Percentiles rank a stretch among this genome's conserved stretches.
Conservation (phyloP, 306 rosid species). For the Dicorynia guianensis region DNA sequence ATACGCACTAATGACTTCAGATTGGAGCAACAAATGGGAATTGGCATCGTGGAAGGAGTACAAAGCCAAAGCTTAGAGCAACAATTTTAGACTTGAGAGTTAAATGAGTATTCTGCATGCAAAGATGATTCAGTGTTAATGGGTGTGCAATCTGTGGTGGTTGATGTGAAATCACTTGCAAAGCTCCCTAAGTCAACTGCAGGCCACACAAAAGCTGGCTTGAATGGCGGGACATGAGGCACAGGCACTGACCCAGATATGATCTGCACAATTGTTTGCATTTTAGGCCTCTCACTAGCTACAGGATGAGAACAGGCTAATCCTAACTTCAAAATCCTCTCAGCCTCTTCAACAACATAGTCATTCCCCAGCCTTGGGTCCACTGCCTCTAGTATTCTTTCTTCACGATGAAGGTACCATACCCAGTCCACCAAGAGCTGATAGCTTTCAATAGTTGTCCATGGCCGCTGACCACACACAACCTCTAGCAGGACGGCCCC, state of each 20-base stretch:
- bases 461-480: slow-evolving; percentile 74
- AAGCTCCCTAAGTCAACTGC: slow-evolving; percentile 44
- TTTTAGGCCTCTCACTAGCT: slow-evolving; percentile 67
- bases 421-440: slow-evolving; percentile 78
- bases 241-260: slow-evolving; percentile 61
- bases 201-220: slow-evolving; percentile 84
- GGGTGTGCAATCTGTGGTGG: slow-evolving; percentile 36
- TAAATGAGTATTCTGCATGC: slow-evolving; percentile 34
- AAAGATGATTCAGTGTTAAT: slow-evolving; percentile 31
- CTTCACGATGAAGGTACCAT: slow-evolving; percentile 69
- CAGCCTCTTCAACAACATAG: slow-evolving; percentile 61
- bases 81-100: slow-evolving; percentile 33
- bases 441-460: slow-evolving; percentile 59
- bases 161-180: slow-evolving; percentile 37
- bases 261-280: slow-evolving; percentile 66
- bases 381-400: slow-evolving; percentile 58
- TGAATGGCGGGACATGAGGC: slow-evolving; percentile 67
- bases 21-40: slow-evolving; percentile 6
- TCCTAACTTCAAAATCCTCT: slow-evolving; percentile 68
- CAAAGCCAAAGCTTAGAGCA: background rate
- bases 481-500: slow-evolving; percentile 77
- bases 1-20: slow-evolving; percentile 33
- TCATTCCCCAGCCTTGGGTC: slow-evolving; percentile 57
- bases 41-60: slow-evolving; percentile 2
- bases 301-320: slow-evolving; percentile 76